These are phyloP conservation scores for Calonectria multiphialidica DNA, from an alignment of 2,329 filamentous ascomycete species.

Conservation along the genomic window DNA sequence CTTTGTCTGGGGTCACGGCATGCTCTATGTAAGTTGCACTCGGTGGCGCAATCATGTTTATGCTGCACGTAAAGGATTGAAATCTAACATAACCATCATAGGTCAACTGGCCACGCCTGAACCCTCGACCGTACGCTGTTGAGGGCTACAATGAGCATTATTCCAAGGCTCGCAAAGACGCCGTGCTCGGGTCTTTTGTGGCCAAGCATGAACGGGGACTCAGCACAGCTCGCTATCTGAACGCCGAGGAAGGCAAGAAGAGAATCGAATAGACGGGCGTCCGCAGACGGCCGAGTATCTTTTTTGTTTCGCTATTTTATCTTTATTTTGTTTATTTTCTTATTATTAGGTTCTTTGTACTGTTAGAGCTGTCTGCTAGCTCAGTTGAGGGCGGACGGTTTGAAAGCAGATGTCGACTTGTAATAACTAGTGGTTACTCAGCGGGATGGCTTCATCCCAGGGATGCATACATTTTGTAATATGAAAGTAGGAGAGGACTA, in stretches of 20 bases:
- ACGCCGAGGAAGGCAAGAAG: conserved; percentile 97
- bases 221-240: conserved; percentile 85
- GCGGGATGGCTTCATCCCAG: conserved; percentile 20
- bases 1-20: conserved; percentile 87
- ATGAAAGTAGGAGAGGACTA: conserved; percentile 22
- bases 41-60: not conserved
- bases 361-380: conserved; percentile 14
- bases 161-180: conserved; percentile 83
- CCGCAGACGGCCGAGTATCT: conserved; percentile 10
- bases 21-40: conserved; percentile 84
- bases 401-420: conserved; percentile 22
- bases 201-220: conserved; percentile 83
- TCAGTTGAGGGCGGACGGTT: conserved; percentile 2
- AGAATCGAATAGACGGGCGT: conserved; percentile 80
- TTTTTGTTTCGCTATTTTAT: conserved; percentile 4
- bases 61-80: not conserved
- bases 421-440: conserved; percentile 34
- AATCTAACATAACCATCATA: conserved; percentile 51
- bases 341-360: conserved; percentile 24
- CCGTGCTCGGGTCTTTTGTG: conserved; percentile 79
- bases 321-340: conserved; percentile 20
- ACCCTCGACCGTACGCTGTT: conserved; percentile 85
- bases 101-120: conserved; percentile 99
- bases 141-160: conserved; percentile 93
- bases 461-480: conserved; percentile 28